Evolutionary conservation across 2,329 filamentous ascomycete genomes (phyloP).

Genomic region (Monilinia polystroma): DNA sequence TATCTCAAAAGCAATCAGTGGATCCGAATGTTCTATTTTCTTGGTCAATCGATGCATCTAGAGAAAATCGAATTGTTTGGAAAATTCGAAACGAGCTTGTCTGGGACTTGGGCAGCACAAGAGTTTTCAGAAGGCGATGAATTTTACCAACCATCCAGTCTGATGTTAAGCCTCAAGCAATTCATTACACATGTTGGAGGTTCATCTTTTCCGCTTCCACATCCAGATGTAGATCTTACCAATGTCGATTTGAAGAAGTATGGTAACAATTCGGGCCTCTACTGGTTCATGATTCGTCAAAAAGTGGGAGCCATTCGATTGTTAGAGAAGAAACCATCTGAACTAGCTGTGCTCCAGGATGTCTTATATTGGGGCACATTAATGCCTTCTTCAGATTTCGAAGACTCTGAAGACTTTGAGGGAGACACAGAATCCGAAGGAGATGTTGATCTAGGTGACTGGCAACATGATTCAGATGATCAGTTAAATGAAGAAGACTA

Average conservation of each 20-base stretch:
- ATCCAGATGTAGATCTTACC: conserved; percentile 1
- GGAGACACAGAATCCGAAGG: background rate
- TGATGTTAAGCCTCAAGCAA: background rate
- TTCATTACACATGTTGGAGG: conserved; percentile 4
- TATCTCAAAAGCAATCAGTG: background rate
- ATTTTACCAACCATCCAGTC: background rate
- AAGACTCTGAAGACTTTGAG: background rate
- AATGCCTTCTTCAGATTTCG: background rate
- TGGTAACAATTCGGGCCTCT: background rate
- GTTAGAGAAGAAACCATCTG: background rate
- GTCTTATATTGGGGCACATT: background rate
- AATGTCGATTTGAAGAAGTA: background rate
- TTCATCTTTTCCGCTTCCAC: background rate
- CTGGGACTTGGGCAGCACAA: background rate
- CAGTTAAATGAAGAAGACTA: background rate
- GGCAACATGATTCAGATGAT: background rate
- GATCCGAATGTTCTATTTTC: conserved; percentile 9
- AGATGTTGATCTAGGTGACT: background rate
- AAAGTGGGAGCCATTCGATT: background rate
- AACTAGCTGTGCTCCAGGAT: background rate
- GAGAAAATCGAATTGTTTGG: background rate
- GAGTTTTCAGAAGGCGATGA: background rate
- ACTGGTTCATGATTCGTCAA: background rate
- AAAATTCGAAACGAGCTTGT: background rate
- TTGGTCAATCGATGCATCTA: background rate